A percentile compares a stretch with the other conserved stretches of the same genome.
phyloP scores from a whole-genome alignment of 2,329 filamentous ascomycete genomes.

The Trichophyton simii region DNA sequence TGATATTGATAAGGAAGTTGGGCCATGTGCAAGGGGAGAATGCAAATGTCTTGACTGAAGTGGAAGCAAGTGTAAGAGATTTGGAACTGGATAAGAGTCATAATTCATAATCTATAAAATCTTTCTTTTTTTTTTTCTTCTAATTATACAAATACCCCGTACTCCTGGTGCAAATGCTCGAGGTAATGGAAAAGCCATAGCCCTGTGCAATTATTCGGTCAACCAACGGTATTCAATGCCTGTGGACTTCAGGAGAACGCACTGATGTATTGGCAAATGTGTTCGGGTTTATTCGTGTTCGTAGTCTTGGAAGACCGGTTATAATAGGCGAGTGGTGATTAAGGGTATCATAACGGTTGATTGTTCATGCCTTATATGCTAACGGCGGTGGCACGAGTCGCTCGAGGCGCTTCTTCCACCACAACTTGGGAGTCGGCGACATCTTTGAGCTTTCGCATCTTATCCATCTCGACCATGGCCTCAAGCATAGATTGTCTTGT shows the following conservation, averaged over 20 bases:
- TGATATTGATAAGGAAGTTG: constrained; percentile 37
- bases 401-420: not conserved
- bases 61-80: not conserved
- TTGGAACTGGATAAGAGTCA: not conserved
- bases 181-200: not conserved
- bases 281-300: not conserved
- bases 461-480: constrained; percentile 36
- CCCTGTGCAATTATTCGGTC: not conserved
- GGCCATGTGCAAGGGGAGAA: constrained; percentile 28
- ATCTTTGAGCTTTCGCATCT: constrained; percentile 6
- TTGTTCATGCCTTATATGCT: not conserved
- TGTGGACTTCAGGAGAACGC: not conserved
- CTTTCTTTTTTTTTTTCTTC: too few species aligned
- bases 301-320: not conserved
- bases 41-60: constrained; percentile 17
- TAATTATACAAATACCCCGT: not conserved
- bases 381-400: not conserved
- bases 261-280: not conserved
- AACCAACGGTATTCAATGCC: not conserved
- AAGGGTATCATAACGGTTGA: not conserved
- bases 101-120: not conserved
- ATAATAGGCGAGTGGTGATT: not conserved
- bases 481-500: constrained; percentile 65
- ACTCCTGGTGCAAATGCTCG: not conserved
- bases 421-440: not conserved